These are phyloP conservation scores for Paramecium primaurelia DNA, from an alignment of 73 alveolate species.

Conservation along the genomic window DNA sequence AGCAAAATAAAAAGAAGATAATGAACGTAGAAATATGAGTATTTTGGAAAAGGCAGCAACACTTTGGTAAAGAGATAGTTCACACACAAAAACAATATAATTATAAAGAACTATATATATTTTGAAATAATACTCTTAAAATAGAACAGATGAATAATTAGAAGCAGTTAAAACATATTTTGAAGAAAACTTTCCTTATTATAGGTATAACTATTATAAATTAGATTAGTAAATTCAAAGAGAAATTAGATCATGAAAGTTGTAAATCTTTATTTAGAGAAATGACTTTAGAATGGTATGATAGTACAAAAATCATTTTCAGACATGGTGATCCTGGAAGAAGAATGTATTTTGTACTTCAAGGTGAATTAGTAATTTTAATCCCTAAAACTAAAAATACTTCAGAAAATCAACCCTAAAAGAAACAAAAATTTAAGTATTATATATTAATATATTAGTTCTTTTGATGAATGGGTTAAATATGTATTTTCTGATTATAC, in stretches of 20 bases:
- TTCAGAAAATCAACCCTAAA: background rate
- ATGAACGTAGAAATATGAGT: background rate
- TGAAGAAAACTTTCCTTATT: background rate
- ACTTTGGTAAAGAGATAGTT: background rate
- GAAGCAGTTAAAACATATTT: background rate
- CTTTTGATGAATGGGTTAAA: background rate
- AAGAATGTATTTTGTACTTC: conserved; percentile 4
- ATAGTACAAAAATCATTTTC: background rate
- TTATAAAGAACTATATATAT: background rate
- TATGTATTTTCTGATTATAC: background rate
- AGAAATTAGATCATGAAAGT: background rate
- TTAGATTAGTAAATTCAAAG: background rate
- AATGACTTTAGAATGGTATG: background rate
- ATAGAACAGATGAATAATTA: background rate
- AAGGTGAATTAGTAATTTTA: conserved; percentile 7
- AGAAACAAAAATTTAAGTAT: background rate
- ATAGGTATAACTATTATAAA: background rate
- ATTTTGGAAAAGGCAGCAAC: background rate
- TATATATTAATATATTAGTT: background rate
- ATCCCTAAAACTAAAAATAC: background rate
- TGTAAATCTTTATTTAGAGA: background rate
- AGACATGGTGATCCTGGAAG: conserved; percentile 37
- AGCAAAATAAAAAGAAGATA: background rate
- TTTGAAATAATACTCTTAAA: background rate
- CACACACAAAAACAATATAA: background rate